Evolutionary conservation across 257 asterid genomes (phyloP).

Genomic region (Solanum pinnatisectum): DNA sequence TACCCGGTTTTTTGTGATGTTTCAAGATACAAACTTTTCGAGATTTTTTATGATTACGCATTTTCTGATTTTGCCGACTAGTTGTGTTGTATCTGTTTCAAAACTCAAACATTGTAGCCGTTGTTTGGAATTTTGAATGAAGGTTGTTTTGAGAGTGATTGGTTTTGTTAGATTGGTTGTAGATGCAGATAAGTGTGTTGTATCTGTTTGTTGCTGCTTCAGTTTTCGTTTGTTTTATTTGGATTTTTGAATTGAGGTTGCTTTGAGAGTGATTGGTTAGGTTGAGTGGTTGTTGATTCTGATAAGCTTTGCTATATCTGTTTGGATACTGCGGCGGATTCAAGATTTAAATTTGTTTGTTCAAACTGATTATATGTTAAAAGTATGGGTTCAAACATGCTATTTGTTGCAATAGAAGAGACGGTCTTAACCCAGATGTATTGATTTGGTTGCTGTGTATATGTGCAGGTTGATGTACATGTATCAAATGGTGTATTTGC

Average conservation of each 20-base stretch:
- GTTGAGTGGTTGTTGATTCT: background rate
- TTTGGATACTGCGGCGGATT: background rate
- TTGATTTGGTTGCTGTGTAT: background rate
- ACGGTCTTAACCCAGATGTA: background rate
- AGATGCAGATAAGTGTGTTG: background rate
- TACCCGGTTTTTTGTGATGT: no score
- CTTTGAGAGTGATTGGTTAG: background rate
- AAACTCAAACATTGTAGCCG: no score
- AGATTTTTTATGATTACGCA: no score
- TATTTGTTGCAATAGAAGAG: background rate
- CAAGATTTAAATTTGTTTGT: no score
- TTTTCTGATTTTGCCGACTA: no score
- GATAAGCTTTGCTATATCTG: background rate
- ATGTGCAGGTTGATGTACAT: constrained; percentile 53
- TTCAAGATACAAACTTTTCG: no score
- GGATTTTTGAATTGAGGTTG: background rate
- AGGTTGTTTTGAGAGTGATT: background rate
- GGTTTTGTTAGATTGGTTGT: background rate
- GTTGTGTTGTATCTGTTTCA: no score
- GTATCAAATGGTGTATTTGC: constrained; percentile 46
- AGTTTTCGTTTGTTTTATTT: background rate
- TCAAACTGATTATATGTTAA: no score
- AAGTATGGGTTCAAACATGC: no score
- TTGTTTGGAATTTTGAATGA: no score
- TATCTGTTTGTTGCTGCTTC: background rate